A percentile compares a stretch with the other conserved stretches of the same genome.
Conservation (phyloP, 495 filamentous ascomycete species). For the Rostrohypoxylon terebratum region DNA sequence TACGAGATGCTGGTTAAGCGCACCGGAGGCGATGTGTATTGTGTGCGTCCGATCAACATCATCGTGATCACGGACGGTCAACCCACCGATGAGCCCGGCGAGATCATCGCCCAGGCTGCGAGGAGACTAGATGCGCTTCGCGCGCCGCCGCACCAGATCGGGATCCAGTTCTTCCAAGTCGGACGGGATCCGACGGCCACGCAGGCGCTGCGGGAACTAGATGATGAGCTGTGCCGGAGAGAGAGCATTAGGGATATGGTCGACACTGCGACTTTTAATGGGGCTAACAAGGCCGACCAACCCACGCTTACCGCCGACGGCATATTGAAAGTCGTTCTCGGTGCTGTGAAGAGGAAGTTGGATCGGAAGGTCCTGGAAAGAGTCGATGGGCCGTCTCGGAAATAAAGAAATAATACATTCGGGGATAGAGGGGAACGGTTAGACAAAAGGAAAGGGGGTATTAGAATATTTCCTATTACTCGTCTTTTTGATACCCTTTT, state of each 20-base stretch:
- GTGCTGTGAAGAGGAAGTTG: constrained; percentile 73
- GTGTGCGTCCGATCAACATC: constrained; percentile 87
- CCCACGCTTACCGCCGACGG: constrained; percentile 64
- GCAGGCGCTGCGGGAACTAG: constrained; percentile 75
- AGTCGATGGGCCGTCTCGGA: constrained; percentile 18
- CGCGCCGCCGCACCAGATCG: constrained; percentile 86
- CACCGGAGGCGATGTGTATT: constrained; percentile 57
- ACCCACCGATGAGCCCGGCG: constrained; percentile 83
- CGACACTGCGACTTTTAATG: constrained; percentile 85
- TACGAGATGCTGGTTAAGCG: constrained; percentile 52
- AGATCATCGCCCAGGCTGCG: constrained; percentile 73
- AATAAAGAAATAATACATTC: not conserved
- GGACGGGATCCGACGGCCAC: constrained; percentile 76
- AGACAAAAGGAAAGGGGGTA: constrained; percentile 6
- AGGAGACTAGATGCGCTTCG: constrained; percentile 75
- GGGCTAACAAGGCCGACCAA: constrained; percentile 53
- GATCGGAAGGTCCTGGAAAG: constrained; percentile 60
- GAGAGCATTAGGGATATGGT: constrained; percentile 85
- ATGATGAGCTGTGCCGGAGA: constrained; percentile 74
- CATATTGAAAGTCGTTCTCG: constrained; percentile 86
- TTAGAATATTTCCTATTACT: not conserved
- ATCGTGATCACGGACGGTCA: constrained; percentile 94
- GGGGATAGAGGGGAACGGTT: not conserved
- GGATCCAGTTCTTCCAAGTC: constrained; percentile 97
- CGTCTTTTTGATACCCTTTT: constrained; percentile 15